Conservation (phyloP, 306 rosid genomes). For the Ammopiptanthus mongolicus region DNA sequence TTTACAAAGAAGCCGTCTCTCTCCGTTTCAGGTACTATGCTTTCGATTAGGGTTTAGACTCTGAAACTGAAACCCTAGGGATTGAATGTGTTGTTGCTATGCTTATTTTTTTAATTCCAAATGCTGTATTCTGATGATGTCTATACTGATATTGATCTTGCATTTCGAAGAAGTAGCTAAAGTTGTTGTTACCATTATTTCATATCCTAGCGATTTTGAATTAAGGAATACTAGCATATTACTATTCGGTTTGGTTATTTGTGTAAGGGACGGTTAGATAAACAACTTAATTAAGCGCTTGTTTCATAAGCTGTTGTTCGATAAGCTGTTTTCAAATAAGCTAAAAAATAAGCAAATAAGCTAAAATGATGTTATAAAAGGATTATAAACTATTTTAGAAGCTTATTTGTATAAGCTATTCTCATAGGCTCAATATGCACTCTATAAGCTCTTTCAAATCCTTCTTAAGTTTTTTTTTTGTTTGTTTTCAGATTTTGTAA, state of each 20-base stretch:
- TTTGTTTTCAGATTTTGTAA: conserved; percentile 28
- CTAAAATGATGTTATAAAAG: too few species aligned
- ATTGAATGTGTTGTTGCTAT: background rate
- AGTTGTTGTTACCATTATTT: background rate
- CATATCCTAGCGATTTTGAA: background rate
- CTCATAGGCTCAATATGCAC: too few species aligned
- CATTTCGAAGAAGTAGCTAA: background rate
- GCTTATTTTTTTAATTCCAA: background rate
- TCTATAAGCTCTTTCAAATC: too few species aligned
- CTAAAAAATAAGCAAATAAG: too few species aligned
- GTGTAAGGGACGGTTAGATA: too few species aligned
- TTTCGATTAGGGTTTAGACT: conserved; percentile 33
- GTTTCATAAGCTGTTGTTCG: too few species aligned
- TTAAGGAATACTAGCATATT: background rate
- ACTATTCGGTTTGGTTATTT: background rate
- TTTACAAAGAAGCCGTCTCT: conserved; percentile 25
- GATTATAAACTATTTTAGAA: too few species aligned
- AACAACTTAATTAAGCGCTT: too few species aligned
- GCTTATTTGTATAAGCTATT: too few species aligned
- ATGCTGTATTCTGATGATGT: background rate
- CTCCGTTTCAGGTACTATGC: conserved; percentile 23
- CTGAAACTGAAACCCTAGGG: conserved; percentile 51
- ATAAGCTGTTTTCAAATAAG: too few species aligned
- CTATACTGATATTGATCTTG: background rate
- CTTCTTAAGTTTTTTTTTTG: background rate